Base-by-base conservation (phyloP, 768 basidiomycete species). In the Atractiella rhizophila region DNA sequence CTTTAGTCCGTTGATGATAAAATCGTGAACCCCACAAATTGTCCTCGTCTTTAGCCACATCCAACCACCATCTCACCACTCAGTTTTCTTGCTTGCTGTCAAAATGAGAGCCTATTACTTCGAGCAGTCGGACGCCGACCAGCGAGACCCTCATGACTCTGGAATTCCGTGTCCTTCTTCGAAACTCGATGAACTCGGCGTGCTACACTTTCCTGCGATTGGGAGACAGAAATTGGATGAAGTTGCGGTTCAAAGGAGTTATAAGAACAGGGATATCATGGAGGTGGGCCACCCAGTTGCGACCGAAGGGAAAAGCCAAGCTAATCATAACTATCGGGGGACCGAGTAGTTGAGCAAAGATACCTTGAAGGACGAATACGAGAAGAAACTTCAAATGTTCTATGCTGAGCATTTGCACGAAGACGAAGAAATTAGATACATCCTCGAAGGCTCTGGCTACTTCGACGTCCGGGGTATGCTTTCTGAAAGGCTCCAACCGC, bases 371-470 rank as follows among this genome's bases (percentile, higher is more conserved):
- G 79, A 79, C 43, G 63, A 68, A 7, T 88, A 81, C 59, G 82
- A 91, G 52, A 54, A 64, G 19, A 82, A 77, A 59, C 68, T 88
- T 55, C 76, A 77, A 56, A 64, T 55, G 0, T 86, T 88, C 60
- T 86, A 78, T 51, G 65, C 74, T 5, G 46, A 51, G 52, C 83
- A 91, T 52, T 68, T 94, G 65, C 86, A 91, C 51, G 82, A 91
- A 57, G 85, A 91, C 52, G 85, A 94, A 54, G 85, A 94, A 60
- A 88, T 86, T 53, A 66, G 85, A 7, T 94, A 79, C 52, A 71
- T 86, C 50, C 65, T 82, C 29, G 64, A 67, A 1, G 86, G 86
- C n/a, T 71, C 69, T 28, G 85, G 82, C 0, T 96, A 72, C 65
- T 94, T 91, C 55, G 86, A 94, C 51, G 69, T 94, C 29, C 68